Conservation (phyloP, 352 stramenopile genomes). For the Globisporangium carolinianum region DNA sequence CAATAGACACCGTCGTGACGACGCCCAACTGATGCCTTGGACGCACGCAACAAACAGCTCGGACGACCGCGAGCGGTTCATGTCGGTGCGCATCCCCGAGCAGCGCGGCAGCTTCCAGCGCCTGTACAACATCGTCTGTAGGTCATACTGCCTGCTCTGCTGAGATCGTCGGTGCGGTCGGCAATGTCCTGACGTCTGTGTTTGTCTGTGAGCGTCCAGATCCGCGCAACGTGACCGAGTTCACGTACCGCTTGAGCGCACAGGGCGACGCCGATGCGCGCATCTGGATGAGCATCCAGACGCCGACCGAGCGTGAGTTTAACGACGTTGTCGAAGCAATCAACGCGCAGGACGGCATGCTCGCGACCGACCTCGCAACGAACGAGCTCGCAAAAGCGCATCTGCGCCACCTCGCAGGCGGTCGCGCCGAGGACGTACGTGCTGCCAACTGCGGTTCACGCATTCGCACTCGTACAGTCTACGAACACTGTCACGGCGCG, state of each 20-base stretch:
- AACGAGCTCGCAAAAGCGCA: conserved; percentile 97
- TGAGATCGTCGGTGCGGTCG: too few species aligned
- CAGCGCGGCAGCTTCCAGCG: conserved; percentile 88
- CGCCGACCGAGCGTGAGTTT: conserved; percentile 61
- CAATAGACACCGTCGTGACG: background rate
- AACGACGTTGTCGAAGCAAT: conserved; percentile 59
- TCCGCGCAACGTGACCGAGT: conserved; percentile 92
- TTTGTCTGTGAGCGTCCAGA: conserved; percentile 18
- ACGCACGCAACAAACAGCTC: conserved; percentile 28
- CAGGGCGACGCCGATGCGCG: conserved; percentile 74
- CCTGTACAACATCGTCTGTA: conserved; percentile 76
- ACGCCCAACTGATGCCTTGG: background rate
- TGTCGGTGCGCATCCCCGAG: conserved; percentile 96
- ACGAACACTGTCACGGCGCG: too few species aligned
- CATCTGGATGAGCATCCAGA: conserved; percentile 96
- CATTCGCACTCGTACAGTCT: too few species aligned
- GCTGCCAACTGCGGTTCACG: too few species aligned
- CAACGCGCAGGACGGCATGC: conserved; percentile 75
- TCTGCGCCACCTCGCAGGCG: conserved; percentile 93
- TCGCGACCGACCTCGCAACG: conserved; percentile 89
- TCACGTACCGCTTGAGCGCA: conserved; percentile 93
- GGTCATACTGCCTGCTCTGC: conserved; percentile 3
- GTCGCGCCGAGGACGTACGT: conserved; percentile 64
- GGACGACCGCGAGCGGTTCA: conserved; percentile 93
- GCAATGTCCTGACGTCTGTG: too few species aligned